Base-by-base conservation (phyloP, 345 rosid genomes). In the Dimocarpus longan region DNA sequence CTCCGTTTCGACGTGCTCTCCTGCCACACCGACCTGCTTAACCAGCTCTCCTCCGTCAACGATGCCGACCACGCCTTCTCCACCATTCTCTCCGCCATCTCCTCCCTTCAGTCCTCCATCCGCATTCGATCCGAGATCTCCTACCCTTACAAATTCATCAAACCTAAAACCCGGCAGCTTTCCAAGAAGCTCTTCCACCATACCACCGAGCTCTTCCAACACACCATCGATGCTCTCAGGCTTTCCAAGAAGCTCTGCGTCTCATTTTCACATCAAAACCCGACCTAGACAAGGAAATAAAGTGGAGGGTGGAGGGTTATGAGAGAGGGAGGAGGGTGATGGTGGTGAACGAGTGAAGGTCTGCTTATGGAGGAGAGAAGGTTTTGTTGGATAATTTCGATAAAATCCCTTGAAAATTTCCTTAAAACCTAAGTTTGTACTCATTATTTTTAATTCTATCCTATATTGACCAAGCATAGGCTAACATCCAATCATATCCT, bases 1-100 rank as follows among this genome's bases (percentile, higher is more conserved):
- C 95, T 94, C 80, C 97, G 98, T 75, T 76, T 90, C 59, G 94
- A 94, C 62, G 98, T 94, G 73, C 87, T 94, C 52, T 90, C 97
- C 81, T 93, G 96, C 66, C 98, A 96, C 75, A 78, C 90, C 15
- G 91, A 92, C 66, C 93, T 96, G 66, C 97, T 96, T 72, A 76
- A 89, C 52, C 98, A 96, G 77, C 90, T 96, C 62, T 94, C 98
- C 50, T 94, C 99, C 39, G 92, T 94, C 68, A 85, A 90, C 19
- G 90, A 93, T 44, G 95, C 97, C 21, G 96, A 95, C 70, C 84
- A 85, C 71, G 85, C 98, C 3, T 94, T 96, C 81, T 90, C 98
- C 78, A 86, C 94, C 73, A 89, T 96, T 78, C 89, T 97, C 71
- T 93, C 97, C 68, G 87, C 97, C 68, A 87, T 96, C 48, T 91